Evolutionary conservation across 805 yeast genomes (phyloP).

Genomic region (Kodamaea leandrae): DNA sequence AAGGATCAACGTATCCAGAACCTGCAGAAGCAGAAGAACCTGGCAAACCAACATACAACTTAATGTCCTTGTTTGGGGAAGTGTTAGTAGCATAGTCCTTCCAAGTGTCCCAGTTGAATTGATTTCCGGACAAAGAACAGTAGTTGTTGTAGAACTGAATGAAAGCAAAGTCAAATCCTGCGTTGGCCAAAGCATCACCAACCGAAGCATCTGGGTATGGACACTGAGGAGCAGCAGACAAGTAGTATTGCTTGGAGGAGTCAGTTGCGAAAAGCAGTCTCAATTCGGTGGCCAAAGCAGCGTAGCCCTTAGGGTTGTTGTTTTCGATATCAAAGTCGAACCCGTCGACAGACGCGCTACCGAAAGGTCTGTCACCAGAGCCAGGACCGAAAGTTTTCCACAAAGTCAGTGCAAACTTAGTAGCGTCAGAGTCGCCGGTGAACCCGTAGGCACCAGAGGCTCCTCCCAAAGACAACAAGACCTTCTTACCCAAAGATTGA

Average conservation of each 20-base stretch:
- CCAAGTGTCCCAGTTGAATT: constrained; percentile 74
- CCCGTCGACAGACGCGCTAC: constrained; percentile 76
- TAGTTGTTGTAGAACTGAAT: constrained; percentile 89
- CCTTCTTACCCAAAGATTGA: constrained; percentile 74
- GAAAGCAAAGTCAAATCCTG: constrained; percentile 75
- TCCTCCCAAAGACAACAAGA: constrained; percentile 70
- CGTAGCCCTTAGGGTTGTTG: constrained; percentile 60
- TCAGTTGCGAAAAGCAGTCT: constrained; percentile 17
- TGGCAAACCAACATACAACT: constrained; percentile 74
- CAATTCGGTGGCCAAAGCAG: constrained; percentile 45
- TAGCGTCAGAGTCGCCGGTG: constrained; percentile 27
- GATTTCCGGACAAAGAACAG: constrained; percentile 46
- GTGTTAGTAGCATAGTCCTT: constrained; percentile 51
- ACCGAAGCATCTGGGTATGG: constrained; percentile 68
- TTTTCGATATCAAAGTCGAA: constrained; percentile 76
- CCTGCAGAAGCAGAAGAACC: constrained; percentile 47
- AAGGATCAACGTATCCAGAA: constrained; percentile 47
- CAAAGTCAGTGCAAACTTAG: constrained; percentile 27
- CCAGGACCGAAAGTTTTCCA: constrained; percentile 27
- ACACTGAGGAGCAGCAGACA: constrained; percentile 94
- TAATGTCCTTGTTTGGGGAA: constrained; percentile 67
- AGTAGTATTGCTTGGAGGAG: constrained; percentile 56
- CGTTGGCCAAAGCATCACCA: constrained; percentile 36
- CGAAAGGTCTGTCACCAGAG: constrained; percentile 51
- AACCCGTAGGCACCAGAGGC: constrained; percentile 41